These are phyloP conservation scores for Silybum marianum DNA, from an alignment of 129 eudicot species.

Conservation along the genomic window DNA sequence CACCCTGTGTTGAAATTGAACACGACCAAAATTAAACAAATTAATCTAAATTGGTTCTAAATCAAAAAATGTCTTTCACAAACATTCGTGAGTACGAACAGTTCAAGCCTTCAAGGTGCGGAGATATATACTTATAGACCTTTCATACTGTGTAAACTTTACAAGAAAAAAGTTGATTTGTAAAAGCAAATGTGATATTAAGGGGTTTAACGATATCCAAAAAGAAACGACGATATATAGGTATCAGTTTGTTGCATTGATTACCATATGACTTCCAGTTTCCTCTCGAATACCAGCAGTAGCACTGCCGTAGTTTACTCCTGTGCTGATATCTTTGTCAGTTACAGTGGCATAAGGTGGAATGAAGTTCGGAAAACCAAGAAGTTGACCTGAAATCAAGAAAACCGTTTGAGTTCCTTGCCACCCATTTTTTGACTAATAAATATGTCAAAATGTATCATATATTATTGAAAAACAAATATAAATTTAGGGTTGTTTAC, in stretches of 20 bases:
- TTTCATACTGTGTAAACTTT: too few relatives aligned
- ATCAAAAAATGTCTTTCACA: too few relatives aligned
- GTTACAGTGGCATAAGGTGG: conserved; percentile 40
- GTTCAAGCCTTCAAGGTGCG: too few relatives aligned
- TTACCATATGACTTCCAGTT: conserved; percentile 42
- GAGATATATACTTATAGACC: too few relatives aligned
- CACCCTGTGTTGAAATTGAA: conserved; percentile 6
- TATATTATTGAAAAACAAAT: background rate
- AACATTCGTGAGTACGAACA: too few relatives aligned
- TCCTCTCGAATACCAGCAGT: conserved; percentile 38
- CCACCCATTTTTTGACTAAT: background rate
- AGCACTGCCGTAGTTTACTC: conserved; percentile 46
- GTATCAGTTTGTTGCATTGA: too few relatives aligned
- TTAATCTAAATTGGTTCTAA: too few relatives aligned
- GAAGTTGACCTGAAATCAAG: conserved; percentile 35
- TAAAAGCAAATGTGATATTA: too few relatives aligned
- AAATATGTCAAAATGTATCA: background rate
- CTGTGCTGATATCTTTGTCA: conserved; percentile 29
- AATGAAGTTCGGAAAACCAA: conserved; percentile 33
- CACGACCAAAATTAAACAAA: background rate
- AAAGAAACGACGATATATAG: too few relatives aligned
- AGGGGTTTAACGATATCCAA: too few relatives aligned
- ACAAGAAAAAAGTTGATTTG: too few relatives aligned
- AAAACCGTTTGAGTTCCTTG: background rate
- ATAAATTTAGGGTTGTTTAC: too few relatives aligned